Percentiles rank a stretch among this genome's conserved stretches.
Conservation (phyloP, 345 rosid species). For the Arabidopsis suecica region DNA sequence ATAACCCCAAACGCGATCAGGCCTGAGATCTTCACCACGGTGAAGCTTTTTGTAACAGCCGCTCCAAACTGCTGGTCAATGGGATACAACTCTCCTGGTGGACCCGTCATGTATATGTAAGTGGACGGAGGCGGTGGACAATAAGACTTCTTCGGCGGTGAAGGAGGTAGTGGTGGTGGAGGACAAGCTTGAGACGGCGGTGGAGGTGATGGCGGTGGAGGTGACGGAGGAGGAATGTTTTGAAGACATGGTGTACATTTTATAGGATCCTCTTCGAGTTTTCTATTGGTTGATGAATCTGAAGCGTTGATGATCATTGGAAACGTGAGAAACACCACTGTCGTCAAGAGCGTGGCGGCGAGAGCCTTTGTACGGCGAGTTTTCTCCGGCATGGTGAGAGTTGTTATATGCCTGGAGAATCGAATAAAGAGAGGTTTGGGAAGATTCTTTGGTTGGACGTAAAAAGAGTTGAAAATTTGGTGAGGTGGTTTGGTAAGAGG, state of each 20-base stretch:
- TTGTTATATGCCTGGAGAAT: neutral
- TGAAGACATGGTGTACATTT: constrained; percentile 61
- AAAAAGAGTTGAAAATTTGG: neutral
- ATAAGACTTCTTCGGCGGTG: constrained; percentile 51
- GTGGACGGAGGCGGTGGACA: constrained; percentile 66
- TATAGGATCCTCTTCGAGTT: constrained; percentile 38
- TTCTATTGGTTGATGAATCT: constrained; percentile 12
- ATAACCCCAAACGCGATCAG: constrained; percentile 51
- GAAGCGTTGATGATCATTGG: constrained; percentile 28
- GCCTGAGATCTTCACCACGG: constrained; percentile 32
- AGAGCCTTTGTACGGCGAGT: constrained; percentile 10
- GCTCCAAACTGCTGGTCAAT: constrained; percentile 51
- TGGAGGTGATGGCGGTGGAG: constrained; percentile 48
- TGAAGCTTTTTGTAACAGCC: constrained; percentile 30
- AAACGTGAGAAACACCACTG: constrained; percentile 14
- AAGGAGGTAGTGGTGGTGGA: constrained; percentile 55
- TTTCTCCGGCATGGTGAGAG: constrained; percentile 28
- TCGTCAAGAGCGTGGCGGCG: neutral
- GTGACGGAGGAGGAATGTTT: constrained; percentile 48
- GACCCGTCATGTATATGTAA: constrained; percentile 61
- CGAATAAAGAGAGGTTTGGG: constrained; percentile 6
- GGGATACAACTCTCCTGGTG: constrained; percentile 66
- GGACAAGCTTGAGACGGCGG: constrained; percentile 48
- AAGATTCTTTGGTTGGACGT: neutral
- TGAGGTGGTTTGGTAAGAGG: constrained; percentile 16